Conservation (phyloP, 805 yeast species). For the Starmerella cellae region DNA sequence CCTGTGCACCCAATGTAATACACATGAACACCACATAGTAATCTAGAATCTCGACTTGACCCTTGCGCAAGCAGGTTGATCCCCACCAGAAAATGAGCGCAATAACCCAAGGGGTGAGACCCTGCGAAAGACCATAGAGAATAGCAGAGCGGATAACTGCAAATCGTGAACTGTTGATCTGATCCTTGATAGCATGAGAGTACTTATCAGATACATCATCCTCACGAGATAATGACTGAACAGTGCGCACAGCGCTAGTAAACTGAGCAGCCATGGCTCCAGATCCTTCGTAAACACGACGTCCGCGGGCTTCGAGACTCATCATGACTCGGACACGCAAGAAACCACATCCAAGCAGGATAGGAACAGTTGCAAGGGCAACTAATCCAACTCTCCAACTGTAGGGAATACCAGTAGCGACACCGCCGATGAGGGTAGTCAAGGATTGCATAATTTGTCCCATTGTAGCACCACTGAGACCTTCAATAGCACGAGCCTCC, state of each 20-base stretch:
- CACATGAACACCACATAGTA: conserved; percentile 32
- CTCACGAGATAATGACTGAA: conserved; percentile 32
- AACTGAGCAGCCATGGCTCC: conserved; percentile 32
- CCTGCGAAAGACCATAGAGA: conserved; percentile 31
- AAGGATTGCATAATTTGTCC: conserved; percentile 30
- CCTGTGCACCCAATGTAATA: conserved; percentile 32
- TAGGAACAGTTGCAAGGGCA: conserved; percentile 29
- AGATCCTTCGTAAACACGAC: conserved; percentile 29
- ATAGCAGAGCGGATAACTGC: conserved; percentile 26
- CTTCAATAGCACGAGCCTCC: conserved; percentile 31
- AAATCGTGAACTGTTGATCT: conserved; percentile 24
- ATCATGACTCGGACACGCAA: conserved; percentile 28
- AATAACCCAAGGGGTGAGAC: conserved; percentile 30
- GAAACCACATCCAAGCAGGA: conserved; percentile 32
- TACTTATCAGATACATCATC: conserved; percentile 28
- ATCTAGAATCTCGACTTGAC: conserved; percentile 24
- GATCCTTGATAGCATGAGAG: conserved; percentile 22
- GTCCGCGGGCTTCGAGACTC: conserved; percentile 28
- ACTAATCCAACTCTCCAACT: conserved; percentile 33
- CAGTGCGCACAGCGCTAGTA: conserved; percentile 31
- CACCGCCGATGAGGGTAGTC: conserved; percentile 30
- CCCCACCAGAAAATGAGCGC: conserved; percentile 36
- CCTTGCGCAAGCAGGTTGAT: conserved; percentile 26
- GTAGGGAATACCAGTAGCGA: conserved; percentile 29
- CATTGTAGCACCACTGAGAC: conserved; percentile 32